These are phyloP conservation scores for Lactarius indigo DNA, from an alignment of 768 basidiomycete genomes.

Conservation along the genomic window DNA sequence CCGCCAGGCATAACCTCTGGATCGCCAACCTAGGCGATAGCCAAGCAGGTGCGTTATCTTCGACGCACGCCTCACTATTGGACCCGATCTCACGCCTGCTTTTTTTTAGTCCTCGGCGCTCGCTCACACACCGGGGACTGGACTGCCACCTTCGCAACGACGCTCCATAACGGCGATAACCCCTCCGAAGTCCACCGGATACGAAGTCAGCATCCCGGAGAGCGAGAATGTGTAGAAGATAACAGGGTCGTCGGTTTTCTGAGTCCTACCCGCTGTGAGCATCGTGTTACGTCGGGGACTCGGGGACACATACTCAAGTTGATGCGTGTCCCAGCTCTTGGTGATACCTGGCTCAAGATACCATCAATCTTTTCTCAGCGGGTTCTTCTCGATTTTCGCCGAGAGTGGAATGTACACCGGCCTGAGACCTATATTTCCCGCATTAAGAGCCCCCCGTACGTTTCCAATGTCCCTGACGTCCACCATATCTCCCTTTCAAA, in stretches of 20 bases:
- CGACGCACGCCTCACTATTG: background rate
- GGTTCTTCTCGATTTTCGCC: constrained; percentile 36
- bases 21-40: constrained; percentile 80
- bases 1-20: constrained; percentile 67
- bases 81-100: constrained; percentile 6
- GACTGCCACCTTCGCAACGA: constrained; percentile 59
- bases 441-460: constrained; percentile 45
- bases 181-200: constrained; percentile 63
- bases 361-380: constrained; percentile 33
- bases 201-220: constrained; percentile 59
- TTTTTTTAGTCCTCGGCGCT: constrained; percentile 41
- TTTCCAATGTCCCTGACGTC: constrained; percentile 42
- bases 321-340: constrained; percentile 31
- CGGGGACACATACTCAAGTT: background rate
- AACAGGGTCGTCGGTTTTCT: constrained; percentile 72
- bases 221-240: constrained; percentile 63
- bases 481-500: constrained; percentile 35
- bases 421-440: constrained; percentile 35
- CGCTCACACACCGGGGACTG: constrained; percentile 47
- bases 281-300: constrained; percentile 23
- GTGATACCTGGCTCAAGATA: constrained; percentile 39
- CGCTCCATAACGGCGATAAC: constrained; percentile 68
- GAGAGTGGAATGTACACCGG: constrained; percentile 35
- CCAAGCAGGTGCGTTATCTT: constrained; percentile 56
- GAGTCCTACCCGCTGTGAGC: constrained; percentile 70